phyloP scores from a whole-genome alignment of 768 basidiomycete genomes.

The Xerocomellus amylosporus region DNA sequence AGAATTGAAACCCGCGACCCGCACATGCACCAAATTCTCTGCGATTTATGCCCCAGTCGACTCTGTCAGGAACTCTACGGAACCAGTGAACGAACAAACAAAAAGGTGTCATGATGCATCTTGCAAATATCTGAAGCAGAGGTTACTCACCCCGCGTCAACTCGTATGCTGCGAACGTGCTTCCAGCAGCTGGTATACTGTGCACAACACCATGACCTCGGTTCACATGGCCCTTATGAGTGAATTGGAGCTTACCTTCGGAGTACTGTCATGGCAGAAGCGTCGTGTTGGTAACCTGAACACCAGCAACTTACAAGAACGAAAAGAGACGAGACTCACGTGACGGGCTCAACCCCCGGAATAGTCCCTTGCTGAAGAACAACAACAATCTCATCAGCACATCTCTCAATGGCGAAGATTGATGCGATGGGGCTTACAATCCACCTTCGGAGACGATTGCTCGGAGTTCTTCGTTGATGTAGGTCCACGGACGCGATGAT shows the following conservation, averaged over 20 bases:
- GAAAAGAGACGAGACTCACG: constrained; percentile 41
- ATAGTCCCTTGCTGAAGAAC: constrained; percentile 49
- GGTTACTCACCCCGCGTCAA: constrained; percentile 60
- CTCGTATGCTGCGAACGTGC: constrained; percentile 89
- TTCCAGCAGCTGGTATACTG: constrained; percentile 88
- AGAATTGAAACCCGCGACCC: neutral
- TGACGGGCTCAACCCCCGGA: constrained; percentile 74
- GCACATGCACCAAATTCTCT: neutral
- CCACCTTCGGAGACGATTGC: constrained; percentile 57
- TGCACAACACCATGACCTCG: neutral
- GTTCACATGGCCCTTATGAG: neutral
- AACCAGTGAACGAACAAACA: neutral
- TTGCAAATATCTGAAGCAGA: neutral
- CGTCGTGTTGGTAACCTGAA: neutral
- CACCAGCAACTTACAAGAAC: neutral
- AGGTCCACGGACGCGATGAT: constrained; percentile 65
- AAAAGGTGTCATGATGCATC: neutral
- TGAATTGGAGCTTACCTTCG: constrained; percentile 45
- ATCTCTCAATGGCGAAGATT: neutral
- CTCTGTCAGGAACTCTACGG: constrained; percentile 25
- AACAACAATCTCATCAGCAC: neutral
- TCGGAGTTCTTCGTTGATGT: constrained; percentile 71
- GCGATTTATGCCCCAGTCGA: constrained; percentile 20
- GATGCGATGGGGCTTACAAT: too few relatives aligned
- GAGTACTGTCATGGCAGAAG: constrained; percentile 42